Base-by-base conservation (phyloP, 495 filamentous ascomycete genomes). In the Penicillium taxi region DNA sequence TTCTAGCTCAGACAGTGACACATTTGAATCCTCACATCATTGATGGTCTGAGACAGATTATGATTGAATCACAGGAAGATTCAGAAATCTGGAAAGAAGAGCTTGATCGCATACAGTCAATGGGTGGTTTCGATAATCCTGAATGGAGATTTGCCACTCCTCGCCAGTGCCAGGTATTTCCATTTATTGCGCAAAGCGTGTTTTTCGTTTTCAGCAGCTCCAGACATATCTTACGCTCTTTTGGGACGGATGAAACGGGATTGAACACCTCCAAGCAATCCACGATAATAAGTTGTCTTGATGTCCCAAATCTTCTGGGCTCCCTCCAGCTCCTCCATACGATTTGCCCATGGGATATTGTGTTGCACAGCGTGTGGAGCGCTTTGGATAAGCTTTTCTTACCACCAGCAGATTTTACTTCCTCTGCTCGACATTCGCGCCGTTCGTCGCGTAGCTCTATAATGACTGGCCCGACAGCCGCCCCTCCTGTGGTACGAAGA, bases 281-380 rank as follows among this genome's bases (percentile, higher is more conserved):
- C 4, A 37, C n/a, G 27, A 13, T 40, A 17, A 37, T 24, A 42
- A 42, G 35, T 21, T 43, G 44, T 8, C 50, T 64, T 14, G 55
- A 68, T 44, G 25, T 68, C 11, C 37, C 41, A 5, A 51, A 50
- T 11, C 32, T 70, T 19, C 53, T 56, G 20, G 43, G 42, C 8
- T 61, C 64, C 5, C 30, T 70, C 11, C 54, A 50, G 24, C 56
- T 47, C 7, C 46, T 69, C 16, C 56, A 61, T 26, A 45, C 56
- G 1, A 50, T 69, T 9, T 70, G 66, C 33, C 65, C 64, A 1
- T 61, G 56, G 47, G 64, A 68, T 26, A 58, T 86, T 36, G 70
- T 86, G 0, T 78, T 86, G 33, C 74, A 88, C 46, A 86, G 81
- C 41, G 59, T 94, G 4, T 93, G 87, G 86, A 70, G 69, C 50